A percentile compares a stretch with the other conserved stretches of the same genome.
phyloP scores from a whole-genome alignment of 805 yeast genomes.

The Saccharomycopsis selenospora region DNA sequence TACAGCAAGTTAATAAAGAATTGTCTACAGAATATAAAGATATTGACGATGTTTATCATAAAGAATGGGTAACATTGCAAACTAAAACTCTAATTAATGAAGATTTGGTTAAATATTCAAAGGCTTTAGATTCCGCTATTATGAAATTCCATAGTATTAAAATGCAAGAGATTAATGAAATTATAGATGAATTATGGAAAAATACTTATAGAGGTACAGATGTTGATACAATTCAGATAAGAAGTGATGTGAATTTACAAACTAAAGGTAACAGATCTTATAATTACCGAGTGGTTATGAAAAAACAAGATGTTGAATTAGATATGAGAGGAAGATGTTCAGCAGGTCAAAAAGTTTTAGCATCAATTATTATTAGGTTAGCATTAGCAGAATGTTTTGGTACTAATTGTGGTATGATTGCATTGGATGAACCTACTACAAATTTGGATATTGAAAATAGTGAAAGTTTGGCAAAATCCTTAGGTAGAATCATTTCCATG shows the following conservation, averaged over 20 bases:
- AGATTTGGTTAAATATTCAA: constrained; percentile 74
- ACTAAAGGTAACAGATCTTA: constrained; percentile 53
- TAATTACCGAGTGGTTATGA: constrained; percentile 92
- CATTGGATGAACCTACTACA: constrained; percentile 96
- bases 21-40: constrained; percentile 63
- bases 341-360: constrained; percentile 94
- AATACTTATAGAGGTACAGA: constrained; percentile 92
- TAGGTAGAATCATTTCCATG: constrained; percentile 65
- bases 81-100: constrained; percentile 69
- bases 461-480: constrained; percentile 76
- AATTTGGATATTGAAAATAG: constrained; percentile 86
- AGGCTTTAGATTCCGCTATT: constrained; percentile 85
- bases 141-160: constrained; percentile 87
- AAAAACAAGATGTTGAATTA: constrained; percentile 80
- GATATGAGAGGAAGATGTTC: constrained; percentile 99
- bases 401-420: constrained; percentile 87
- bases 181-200: constrained; percentile 89
- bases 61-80: constrained; percentile 69
- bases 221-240: constrained; percentile 81
- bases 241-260: constrained; percentile 50
- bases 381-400: constrained; percentile 97
- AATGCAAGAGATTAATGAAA: constrained; percentile 87
- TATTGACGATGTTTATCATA: constrained; percentile 54
- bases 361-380: constrained; percentile 82
- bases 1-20: constrained; percentile 47